Conservation (phyloP, 306 rosid genomes). For the Begonia loranthoides region DNA sequence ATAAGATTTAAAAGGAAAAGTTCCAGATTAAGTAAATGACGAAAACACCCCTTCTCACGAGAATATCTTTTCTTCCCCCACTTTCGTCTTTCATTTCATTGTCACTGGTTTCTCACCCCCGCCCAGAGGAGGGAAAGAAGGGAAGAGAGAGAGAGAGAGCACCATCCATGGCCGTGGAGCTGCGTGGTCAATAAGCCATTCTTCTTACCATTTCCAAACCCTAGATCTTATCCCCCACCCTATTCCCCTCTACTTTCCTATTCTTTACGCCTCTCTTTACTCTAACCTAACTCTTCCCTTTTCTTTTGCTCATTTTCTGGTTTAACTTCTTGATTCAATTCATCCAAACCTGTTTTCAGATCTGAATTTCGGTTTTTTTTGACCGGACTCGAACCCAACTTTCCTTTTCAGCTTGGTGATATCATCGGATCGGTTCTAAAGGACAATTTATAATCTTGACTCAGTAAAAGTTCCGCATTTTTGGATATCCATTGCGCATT, state of each 20-base stretch:
- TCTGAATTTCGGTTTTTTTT: no score
- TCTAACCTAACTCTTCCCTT: constrained; percentile 3
- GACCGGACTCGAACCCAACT: no score
- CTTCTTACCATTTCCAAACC: constrained; percentile 26
- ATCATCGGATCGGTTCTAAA: not conserved
- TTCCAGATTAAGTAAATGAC: no score
- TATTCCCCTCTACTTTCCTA: constrained; percentile 8
- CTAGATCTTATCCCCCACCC: constrained; percentile 40
- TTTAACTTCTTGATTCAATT: no score
- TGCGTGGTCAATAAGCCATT: constrained; percentile 44
- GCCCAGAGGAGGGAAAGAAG: not conserved
- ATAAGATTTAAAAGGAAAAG: no score
- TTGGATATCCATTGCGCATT: not conserved
- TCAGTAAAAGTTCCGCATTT: not conserved
- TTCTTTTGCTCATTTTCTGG: not conserved
- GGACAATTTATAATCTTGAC: not conserved
- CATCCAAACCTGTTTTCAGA: no score
- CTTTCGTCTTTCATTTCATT: not conserved
- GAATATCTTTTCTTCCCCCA: constrained; percentile 12
- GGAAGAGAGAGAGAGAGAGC: not conserved
- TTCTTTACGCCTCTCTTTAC: constrained; percentile 25
- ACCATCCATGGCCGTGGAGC: not conserved
- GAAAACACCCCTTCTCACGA: constrained; percentile 1
- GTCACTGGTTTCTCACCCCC: not conserved
- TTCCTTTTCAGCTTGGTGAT: not conserved